Percentiles rank a stretch among this genome's conserved stretches.
Conservation (phyloP, 1,284 basidiomycete species). For the Moesziomyces sp. region DNA sequence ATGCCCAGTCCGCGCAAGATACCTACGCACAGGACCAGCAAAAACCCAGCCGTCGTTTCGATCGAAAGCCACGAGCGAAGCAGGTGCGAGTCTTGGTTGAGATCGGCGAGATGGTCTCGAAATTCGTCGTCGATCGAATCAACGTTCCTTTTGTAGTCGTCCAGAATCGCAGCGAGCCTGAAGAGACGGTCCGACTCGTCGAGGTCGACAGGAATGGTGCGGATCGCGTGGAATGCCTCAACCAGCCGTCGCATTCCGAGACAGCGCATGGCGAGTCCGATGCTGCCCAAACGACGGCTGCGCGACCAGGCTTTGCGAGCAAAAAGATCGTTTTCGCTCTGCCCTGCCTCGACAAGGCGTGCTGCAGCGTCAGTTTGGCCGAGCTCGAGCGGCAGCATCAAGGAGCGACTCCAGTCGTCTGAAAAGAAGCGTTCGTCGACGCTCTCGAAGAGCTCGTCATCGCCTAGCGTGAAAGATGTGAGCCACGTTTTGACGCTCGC, state of each 20-base stretch:
- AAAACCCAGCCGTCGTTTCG: slow-evolving; percentile 28
- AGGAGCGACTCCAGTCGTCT: slow-evolving; percentile 35
- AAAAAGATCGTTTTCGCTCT: slow-evolving; percentile 20
- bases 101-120: slow-evolving; percentile 5
- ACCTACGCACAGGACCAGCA: slow-evolving; percentile 24
- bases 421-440: slow-evolving; percentile 29
- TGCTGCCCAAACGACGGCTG: slow-evolving; percentile 25
- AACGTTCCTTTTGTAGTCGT: slow-evolving; percentile 14
- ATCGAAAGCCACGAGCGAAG: slow-evolving; percentile 25
- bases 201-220: slow-evolving; percentile 7
- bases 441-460: slow-evolving; percentile 44
- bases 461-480: slow-evolving; percentile 37
- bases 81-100: slow-evolving; percentile 2
- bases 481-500: slow-evolving; percentile 44
- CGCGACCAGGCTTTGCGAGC: slow-evolving; percentile 22
- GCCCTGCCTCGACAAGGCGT: neutral
- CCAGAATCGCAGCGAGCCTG: slow-evolving; percentile 9
- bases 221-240: slow-evolving; percentile 25
- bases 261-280: slow-evolving; percentile 35
- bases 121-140: slow-evolving; percentile 13
- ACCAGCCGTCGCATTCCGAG: slow-evolving; percentile 26
- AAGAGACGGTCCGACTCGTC: slow-evolving; percentile 20
- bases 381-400: slow-evolving; percentile 9
- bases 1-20: slow-evolving; percentile 33
- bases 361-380: neutral